phyloP scores from a whole-genome alignment of 2,329 filamentous ascomycete genomes.

The Fusarium sp. region DNA sequence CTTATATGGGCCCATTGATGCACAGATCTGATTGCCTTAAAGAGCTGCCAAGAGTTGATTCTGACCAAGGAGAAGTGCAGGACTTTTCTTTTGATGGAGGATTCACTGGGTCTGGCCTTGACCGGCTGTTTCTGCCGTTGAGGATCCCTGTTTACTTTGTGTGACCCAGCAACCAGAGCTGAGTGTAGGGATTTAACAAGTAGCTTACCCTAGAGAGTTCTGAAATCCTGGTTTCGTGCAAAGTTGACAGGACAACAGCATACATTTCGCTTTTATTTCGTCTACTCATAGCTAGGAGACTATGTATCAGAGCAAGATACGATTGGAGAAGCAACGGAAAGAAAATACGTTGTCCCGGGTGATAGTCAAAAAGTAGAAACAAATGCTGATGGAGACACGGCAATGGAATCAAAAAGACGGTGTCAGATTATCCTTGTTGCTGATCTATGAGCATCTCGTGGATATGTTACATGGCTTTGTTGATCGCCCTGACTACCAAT shows the following conservation, averaged over 20 bases:
- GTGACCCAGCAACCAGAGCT: conserved; percentile 33
- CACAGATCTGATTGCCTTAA: conserved; percentile 14
- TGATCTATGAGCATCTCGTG: conserved; percentile 1
- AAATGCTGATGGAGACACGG: not conserved
- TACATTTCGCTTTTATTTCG: not conserved
- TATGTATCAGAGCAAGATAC: not conserved
- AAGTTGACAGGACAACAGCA: not conserved
- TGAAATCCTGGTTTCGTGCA: not conserved
- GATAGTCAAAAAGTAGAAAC: not conserved
- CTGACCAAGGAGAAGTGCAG: conserved; percentile 13
- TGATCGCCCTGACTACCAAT: not conserved
- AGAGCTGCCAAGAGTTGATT: conserved; percentile 17
- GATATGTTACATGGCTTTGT: not conserved
- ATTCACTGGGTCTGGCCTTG: conserved; percentile 12
- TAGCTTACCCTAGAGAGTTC: not conserved
- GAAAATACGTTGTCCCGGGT: not conserved
- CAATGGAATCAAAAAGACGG: not conserved
- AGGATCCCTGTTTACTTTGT: conserved; percentile 12
- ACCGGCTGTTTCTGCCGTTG: conserved; percentile 10
- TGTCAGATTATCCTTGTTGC: conserved; percentile 10
- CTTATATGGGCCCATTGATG: conserved; percentile 13
- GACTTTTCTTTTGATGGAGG: conserved; percentile 5
- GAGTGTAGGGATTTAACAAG: not conserved
- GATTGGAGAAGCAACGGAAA: too few relatives aligned
- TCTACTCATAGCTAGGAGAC: not conserved